Base-by-base conservation (phyloP, 2,329 filamentous ascomycete species). In the Scedosporium aurantiacum region DNA sequence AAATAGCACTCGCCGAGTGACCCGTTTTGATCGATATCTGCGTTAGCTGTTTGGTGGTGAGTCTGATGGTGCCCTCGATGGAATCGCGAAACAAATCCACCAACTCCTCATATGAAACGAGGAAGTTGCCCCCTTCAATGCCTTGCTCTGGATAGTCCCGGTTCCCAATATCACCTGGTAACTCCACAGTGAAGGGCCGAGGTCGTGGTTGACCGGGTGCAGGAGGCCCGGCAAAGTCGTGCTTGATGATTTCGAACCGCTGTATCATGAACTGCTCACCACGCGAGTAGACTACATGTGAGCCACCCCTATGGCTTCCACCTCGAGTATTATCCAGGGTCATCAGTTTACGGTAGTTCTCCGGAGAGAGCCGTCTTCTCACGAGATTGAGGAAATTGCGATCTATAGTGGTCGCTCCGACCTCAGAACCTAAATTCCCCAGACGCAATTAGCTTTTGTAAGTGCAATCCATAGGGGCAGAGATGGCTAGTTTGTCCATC, bases 371-470 rank as follows among this genome's bases (percentile, higher is more conserved):
- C 2, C 62, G 57, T 4, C 50, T 7, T 14, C 40, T 63, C 21
- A 66, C 61, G 28, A 63, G 64, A 0, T 61, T 21, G 23, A 64
- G 25, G 47, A 66, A 66, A 57, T 62, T 61, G 1, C 59, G n/a
- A 18, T 66, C 65, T 14, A 66, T 61, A 6, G n/a, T 27, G 5
- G 64, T 65, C 6, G 65, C 65, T 6, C 64, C 63, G 21, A 57
- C 28, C 27, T 55, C 3, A 8, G 2, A n/a, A 21, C 5, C 27
- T 60, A 45, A 10, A 43, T 37, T 55, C 21, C 16, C 27, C 37
- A 27, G 16, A 12, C n/a, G n/a, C n/a, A n/a, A n/a, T n/a, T n/a
- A n/a, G n/a, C n/a, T n/a, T n/a, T n/a, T n/a, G n/a, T n/a, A n/a
- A n/a, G n/a, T n/a, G n/a, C n/a, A n/a, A n/a, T n/a, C n/a, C n/a